These are phyloP conservation scores for Globisporangium cystogenes DNA, from an alignment of 352 stramenopile species.

Conservation along the genomic window DNA sequence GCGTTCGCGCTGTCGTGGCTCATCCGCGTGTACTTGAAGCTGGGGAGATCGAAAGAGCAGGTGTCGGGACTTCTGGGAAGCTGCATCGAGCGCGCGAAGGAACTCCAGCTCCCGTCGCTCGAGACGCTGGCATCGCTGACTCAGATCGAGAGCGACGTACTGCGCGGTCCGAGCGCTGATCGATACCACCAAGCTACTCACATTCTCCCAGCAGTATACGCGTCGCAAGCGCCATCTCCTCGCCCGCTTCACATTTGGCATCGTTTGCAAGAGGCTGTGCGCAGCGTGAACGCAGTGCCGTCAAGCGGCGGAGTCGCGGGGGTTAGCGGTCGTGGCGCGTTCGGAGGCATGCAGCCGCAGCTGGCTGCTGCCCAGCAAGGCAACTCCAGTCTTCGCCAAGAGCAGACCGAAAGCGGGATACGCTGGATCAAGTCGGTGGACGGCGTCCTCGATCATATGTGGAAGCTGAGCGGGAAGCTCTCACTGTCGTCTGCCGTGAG, in stretches of 20 bases:
- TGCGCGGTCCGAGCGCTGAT: conserved; percentile 14
- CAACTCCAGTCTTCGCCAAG: conserved; percentile 5
- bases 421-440: conserved; percentile 51
- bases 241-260: conserved; percentile 42
- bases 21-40: conserved; percentile 53
- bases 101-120: conserved; percentile 47
- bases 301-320: background rate
- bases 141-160: conserved; percentile 43
- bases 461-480: conserved; percentile 60
- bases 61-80: conserved; percentile 42
- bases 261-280: conserved; percentile 19
- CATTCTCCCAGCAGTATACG: conserved; percentile 28
- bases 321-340: conserved; percentile 1
- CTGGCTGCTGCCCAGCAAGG: conserved; percentile 10
- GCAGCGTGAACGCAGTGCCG: conserved; percentile 6
- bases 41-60: conserved; percentile 48
- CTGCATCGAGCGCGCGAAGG: conserved; percentile 54
- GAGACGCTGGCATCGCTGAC: conserved; percentile 40
- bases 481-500: conserved; percentile 31
- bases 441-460: conserved; percentile 50
- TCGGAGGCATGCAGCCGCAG: conserved; percentile 24
- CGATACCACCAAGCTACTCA: conserved; percentile 8
- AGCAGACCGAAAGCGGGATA: conserved; percentile 25
- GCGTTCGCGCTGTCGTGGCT: conserved; percentile 90
- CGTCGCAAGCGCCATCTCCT: conserved; percentile 21